These are phyloP conservation scores for Pichia ethanolica DNA, from an alignment of 805 yeast species.

Conservation along the genomic window DNA sequence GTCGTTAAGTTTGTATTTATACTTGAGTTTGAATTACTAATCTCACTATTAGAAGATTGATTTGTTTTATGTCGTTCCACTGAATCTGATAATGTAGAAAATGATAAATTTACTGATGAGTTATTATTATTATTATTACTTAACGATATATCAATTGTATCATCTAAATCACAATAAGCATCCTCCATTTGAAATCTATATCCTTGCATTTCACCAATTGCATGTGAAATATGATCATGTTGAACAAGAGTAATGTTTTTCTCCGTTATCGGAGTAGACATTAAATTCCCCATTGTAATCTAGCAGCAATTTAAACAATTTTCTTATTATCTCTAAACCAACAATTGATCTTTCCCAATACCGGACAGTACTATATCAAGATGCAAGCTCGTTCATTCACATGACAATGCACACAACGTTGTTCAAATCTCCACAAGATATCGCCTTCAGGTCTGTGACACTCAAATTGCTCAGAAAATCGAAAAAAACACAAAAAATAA, in stretches of 20 bases:
- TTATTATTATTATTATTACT: not conserved
- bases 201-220: constrained; percentile 74
- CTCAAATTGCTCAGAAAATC: too few relatives aligned
- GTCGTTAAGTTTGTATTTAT: not conserved
- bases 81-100: not conserved
- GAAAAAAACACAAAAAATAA: too few relatives aligned
- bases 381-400: too few relatives aligned
- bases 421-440: too few relatives aligned
- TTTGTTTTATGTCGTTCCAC: constrained; percentile 1
- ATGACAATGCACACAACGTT: too few relatives aligned
- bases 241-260: constrained; percentile 46
- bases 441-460: too few relatives aligned
- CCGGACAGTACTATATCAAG: too few relatives aligned
- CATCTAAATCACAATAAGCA: constrained; percentile 48
- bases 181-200: constrained; percentile 71
- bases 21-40: not conserved
- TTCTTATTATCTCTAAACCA: not conserved
- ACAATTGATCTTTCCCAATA: too few relatives aligned
- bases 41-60: not conserved
- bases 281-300: constrained; percentile 56
- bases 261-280: constrained; percentile 70
- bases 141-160: constrained; percentile 10
- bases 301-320: too few relatives aligned
- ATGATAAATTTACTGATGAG: too few relatives aligned
- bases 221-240: constrained; percentile 43